A percentile compares a stretch with the other conserved stretches of the same genome.
Conservation (phyloP, 2,329 filamentous ascomycete genomes). For the Aspergillus thermomutatus region DNA sequence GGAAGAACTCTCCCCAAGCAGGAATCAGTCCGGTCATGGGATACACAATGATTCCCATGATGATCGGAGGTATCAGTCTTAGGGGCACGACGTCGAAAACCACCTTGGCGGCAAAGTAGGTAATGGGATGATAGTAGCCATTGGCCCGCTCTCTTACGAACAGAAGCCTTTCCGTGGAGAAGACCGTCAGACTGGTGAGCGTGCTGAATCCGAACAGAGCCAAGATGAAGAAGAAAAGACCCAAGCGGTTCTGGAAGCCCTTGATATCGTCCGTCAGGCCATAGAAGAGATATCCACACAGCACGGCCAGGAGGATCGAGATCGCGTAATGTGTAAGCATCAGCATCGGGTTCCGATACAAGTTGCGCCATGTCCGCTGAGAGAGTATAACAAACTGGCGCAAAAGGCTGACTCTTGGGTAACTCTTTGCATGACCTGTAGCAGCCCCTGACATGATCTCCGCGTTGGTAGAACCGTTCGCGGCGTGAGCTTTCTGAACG, state of each 20-base stretch:
- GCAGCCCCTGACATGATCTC: constrained; percentile 47
- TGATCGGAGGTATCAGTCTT: constrained; percentile 87
- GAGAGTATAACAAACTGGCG: constrained; percentile 89
- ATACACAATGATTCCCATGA: constrained; percentile 94
- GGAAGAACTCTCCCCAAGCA: constrained; percentile 77
- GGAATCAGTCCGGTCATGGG: constrained; percentile 94
- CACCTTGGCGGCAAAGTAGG: constrained; percentile 95
- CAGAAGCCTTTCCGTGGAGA: constrained; percentile 82
- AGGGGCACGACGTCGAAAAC: constrained; percentile 95
- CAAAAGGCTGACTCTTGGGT: constrained; percentile 72
- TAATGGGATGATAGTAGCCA: constrained; percentile 90
- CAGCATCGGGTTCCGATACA: constrained; percentile 95
- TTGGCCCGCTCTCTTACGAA: constrained; percentile 94
- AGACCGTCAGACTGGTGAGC: constrained; percentile 87
- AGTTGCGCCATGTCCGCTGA: constrained; percentile 88
- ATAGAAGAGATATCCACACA: constrained; percentile 94
- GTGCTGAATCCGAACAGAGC: constrained; percentile 97
- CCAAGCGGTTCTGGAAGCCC: constrained; percentile 95
- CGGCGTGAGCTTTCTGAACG: constrained; percentile 60
- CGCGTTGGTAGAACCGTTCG: constrained; percentile 63
- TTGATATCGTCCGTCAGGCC: constrained; percentile 93
- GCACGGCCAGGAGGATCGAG: constrained; percentile 87
- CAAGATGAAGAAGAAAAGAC: constrained; percentile 95
- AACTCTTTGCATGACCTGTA: constrained; percentile 70
- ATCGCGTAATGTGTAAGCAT: constrained; percentile 99